These are phyloP conservation scores for Aspergillus aculeatus DNA, from an alignment of 2,329 filamentous ascomycete species.

Conservation along the genomic window DNA sequence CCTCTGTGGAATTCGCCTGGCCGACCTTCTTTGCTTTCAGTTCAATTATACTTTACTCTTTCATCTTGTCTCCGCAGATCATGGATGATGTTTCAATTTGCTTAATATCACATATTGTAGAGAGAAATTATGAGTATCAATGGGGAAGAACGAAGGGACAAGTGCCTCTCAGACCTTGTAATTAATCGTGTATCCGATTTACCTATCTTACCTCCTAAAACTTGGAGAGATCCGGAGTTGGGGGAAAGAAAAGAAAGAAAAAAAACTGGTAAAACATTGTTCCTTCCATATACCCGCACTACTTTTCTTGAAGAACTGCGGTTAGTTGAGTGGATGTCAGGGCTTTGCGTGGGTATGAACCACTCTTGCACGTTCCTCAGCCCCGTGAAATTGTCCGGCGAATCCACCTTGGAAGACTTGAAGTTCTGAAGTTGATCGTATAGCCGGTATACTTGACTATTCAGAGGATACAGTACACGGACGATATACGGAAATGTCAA, in stretches of 20 bases:
- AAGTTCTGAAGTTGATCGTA: not conserved
- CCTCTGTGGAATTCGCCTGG: no score
- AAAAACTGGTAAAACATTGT: slow-evolving; percentile 17
- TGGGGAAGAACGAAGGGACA: not conserved
- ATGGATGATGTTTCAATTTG: not conserved
- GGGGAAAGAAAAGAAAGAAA: slow-evolving; percentile 15
- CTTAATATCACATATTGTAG: not conserved
- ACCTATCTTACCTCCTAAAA: not conserved
- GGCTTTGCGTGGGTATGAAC: slow-evolving; percentile 29
- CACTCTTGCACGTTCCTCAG: slow-evolving; percentile 11
- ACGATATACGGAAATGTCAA: no score
- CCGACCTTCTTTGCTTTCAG: no score
- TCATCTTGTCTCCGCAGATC: no score
- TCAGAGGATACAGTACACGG: no score
- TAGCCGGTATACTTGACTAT: no score
- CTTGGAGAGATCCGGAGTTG: not conserved
- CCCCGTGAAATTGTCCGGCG: slow-evolving; percentile 7
- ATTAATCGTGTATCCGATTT: not conserved
- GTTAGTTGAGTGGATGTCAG: slow-evolving; percentile 21
- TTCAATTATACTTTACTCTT: no score
- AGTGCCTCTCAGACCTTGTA: not conserved
- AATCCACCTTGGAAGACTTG: not conserved
- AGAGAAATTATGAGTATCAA: not conserved
- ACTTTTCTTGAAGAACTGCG: not conserved
- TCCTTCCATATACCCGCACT: slow-evolving; percentile 24